These are phyloP conservation scores for Drechslerella stenobrocha DNA, from an alignment of 2,329 filamentous ascomycete genomes.

Conservation along the genomic window DNA sequence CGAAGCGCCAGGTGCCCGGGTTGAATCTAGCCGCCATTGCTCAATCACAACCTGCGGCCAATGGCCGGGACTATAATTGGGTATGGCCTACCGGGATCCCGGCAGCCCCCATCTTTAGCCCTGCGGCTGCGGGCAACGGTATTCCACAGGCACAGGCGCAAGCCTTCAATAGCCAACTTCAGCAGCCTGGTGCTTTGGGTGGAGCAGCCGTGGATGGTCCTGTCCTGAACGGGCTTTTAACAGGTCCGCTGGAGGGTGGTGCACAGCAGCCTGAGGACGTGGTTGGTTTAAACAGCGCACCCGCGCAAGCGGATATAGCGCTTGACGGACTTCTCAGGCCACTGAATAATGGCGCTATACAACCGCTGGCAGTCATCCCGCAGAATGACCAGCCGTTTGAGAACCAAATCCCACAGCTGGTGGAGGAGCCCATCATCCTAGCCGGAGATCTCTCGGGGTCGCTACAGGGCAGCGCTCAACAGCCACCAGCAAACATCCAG, in stretches of 20 bases:
- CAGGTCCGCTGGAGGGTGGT: slow-evolving; percentile 5
- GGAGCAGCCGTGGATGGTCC: background rate
- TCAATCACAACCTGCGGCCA: background rate
- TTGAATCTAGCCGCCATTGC: background rate
- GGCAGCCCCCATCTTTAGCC: slow-evolving; percentile 1
- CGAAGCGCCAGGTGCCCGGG: too few relatives aligned
- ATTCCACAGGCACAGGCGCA: too few relatives aligned
- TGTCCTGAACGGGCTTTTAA: background rate
- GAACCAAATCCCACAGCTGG: too few relatives aligned
- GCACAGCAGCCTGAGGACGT: background rate
- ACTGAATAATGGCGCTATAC: slow-evolving; percentile 8
- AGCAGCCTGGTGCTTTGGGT: background rate
- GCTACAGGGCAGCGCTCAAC: too few relatives aligned
- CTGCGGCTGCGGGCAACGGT: too few relatives aligned
- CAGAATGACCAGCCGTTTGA: too few relatives aligned
- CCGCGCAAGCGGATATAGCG: too few relatives aligned
- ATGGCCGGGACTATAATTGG: slow-evolving; percentile 4
- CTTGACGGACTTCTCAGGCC: slow-evolving; percentile 1
- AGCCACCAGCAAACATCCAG: background rate
- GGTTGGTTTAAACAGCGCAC: too few relatives aligned
- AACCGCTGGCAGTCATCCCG: background rate
- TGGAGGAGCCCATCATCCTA: too few relatives aligned
- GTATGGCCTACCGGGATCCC: slow-evolving; percentile 29
- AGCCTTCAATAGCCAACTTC: background rate
- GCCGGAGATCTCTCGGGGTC: too few relatives aligned